Conservation (phyloP, 2,329 filamentous ascomycete species). For the Pezicula neosporulosa region DNA sequence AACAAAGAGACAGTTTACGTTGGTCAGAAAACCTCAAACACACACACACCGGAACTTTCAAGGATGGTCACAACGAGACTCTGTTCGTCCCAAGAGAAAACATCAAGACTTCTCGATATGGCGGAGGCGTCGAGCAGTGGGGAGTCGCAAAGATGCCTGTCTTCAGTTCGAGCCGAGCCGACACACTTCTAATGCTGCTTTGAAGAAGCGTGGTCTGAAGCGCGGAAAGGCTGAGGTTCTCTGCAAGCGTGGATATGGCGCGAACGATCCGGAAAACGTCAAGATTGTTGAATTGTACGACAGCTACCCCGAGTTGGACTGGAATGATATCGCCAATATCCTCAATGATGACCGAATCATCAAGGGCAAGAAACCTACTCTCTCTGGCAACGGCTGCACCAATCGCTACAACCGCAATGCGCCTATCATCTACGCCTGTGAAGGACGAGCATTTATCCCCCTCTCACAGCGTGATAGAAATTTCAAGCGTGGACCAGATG, state of each 20-base stretch:
- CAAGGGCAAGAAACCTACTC: conserved; percentile 12
- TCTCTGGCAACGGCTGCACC: conserved; percentile 19
- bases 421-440: conserved; percentile 23
- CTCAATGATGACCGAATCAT: conserved; percentile 19
- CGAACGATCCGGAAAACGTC: conserved; percentile 28
- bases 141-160: conserved; percentile 9
- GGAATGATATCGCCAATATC: conserved; percentile 16
- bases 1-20: too few relatives aligned
- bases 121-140: conserved; percentile 16
- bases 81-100: too few relatives aligned
- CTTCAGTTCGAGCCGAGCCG: background rate
- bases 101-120: background rate
- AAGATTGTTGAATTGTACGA: conserved; percentile 27
- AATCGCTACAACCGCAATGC: conserved; percentile 28
- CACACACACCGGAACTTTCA: too few relatives aligned
- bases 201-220: conserved; percentile 20
- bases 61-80: too few relatives aligned
- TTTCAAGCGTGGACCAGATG: background rate
- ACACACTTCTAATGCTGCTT: conserved; percentile 16
- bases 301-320: conserved; percentile 9
- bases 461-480: conserved; percentile 14
- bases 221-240: conserved; percentile 11
- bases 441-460: conserved; percentile 21
- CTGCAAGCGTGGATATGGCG: conserved; percentile 23
- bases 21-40: too few relatives aligned